Evolutionary conservation across 2,329 filamentous ascomycete genomes (phyloP).

Genomic region (Aspergillus bombycis): DNA sequence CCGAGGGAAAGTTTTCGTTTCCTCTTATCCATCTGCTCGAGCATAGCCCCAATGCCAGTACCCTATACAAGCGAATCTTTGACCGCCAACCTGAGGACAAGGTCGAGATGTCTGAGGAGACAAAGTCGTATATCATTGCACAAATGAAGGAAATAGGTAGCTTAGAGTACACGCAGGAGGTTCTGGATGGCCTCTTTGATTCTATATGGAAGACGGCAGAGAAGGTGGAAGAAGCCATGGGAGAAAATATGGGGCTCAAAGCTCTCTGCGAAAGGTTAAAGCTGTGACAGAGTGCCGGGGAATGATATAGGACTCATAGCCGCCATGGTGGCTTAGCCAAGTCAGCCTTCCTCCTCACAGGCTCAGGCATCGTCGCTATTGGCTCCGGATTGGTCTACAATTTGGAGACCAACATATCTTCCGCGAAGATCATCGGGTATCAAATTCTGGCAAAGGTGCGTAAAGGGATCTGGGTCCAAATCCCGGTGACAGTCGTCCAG

Average conservation of each 20-base stretch:
- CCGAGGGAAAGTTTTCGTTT: constrained; percentile 49
- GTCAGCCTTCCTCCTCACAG: no score
- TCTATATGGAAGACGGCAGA: neutral
- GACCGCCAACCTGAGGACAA: neutral
- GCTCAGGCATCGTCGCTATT: no score
- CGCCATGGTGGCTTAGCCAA: no score
- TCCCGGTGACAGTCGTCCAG: no score
- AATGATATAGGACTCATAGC: neutral
- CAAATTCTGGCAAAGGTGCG: no score
- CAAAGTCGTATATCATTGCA: constrained; percentile 5
- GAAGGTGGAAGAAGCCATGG: neutral
- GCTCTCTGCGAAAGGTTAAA: constrained; percentile 10
- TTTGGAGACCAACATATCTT: no score
- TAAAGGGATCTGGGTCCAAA: no score
- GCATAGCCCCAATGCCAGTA: neutral
- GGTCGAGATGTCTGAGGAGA: neutral
- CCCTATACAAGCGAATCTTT: neutral
- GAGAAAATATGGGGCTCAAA: constrained; percentile 1
- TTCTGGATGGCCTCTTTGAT: neutral
- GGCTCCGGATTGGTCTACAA: no score
- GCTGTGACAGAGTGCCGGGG: neutral
- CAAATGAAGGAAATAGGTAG: constrained; percentile 6
- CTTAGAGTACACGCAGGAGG: neutral
- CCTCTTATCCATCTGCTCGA: constrained; percentile 22
- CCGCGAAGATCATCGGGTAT: no score